Conservation (phyloP, 345 rosid species). For the Acer negundo region DNA sequence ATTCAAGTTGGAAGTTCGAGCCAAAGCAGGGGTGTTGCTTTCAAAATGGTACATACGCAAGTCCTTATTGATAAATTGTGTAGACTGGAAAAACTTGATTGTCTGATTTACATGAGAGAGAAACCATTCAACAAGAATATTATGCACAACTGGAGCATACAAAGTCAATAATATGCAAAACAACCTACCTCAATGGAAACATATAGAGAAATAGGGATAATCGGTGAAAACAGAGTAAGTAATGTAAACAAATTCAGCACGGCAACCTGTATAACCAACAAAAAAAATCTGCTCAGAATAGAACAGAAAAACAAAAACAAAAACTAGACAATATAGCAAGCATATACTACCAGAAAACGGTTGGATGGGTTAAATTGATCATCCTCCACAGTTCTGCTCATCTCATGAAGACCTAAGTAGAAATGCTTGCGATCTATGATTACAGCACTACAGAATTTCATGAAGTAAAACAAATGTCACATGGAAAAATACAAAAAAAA, state of each 20-base stretch:
- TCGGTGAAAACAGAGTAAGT: conserved; percentile 88
- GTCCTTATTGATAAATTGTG: conserved; percentile 96
- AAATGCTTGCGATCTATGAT: conserved; percentile 73
- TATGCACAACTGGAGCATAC: conserved; percentile 5
- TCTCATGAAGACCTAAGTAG: conserved; percentile 62
- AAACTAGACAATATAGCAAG: conserved; percentile 17
- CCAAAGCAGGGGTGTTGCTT: conserved; percentile 88
- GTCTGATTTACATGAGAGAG: conserved; percentile 52
- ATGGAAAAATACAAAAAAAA: conserved; percentile 2
- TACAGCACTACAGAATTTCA: conserved; percentile 70
- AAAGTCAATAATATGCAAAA: conserved; percentile 18
- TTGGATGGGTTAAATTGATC: conserved; percentile 73
- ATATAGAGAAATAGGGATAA: conserved; percentile 95
- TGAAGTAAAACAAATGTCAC: conserved; percentile 24
- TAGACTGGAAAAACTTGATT: conserved; percentile 96
- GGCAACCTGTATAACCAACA: conserved; percentile 62
- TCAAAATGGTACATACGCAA: conserved; percentile 88
- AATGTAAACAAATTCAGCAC: conserved; percentile 81
- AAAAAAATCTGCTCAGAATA: conserved; percentile 20
- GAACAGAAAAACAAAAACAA: conserved; percentile 15
- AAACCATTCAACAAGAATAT: conserved; percentile 24
- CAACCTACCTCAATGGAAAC: conserved; percentile 92
- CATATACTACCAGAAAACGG: conserved; percentile 64
- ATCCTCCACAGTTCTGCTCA: conserved; percentile 33
- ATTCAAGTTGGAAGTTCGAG: conserved; percentile 96